Evolutionary conservation across 495 filamentous ascomycete genomes (phyloP).

Genomic region (Aspergillus hancockii): DNA sequence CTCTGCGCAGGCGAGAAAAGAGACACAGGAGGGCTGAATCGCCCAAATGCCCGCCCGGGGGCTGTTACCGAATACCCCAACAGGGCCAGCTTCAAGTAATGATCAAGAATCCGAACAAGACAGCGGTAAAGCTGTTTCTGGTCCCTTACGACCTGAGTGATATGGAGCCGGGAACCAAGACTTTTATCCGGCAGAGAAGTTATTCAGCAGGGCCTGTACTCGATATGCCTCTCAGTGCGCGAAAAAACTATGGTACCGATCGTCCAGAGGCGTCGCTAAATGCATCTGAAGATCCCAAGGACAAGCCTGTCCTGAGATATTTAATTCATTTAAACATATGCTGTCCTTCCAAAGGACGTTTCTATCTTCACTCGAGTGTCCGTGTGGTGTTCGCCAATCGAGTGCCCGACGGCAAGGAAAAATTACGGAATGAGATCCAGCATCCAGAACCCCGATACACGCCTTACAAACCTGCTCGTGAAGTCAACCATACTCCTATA

Average conservation of each 20-base stretch:
- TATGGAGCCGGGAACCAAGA: conserved; percentile 95
- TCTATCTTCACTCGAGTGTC: conserved; percentile 87
- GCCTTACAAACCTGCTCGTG: conserved; percentile 72
- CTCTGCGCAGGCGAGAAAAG: conserved; percentile 45
- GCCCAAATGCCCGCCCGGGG: conserved; percentile 73
- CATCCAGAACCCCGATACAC: conserved; percentile 85
- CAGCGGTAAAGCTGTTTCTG: conserved; percentile 91
- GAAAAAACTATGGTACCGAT: conserved; percentile 52
- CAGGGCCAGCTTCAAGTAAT: conserved; percentile 96
- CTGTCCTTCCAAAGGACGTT: conserved; percentile 78
- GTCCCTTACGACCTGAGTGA: conserved; percentile 94
- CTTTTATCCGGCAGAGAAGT: conserved; percentile 91
- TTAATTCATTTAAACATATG: conserved; percentile 94
- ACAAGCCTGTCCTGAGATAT: conserved; percentile 84
- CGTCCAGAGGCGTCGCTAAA: conserved; percentile 41
- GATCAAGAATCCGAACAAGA: conserved; percentile 96
- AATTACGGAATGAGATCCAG: conserved; percentile 86
- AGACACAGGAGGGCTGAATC: conserved; percentile 65
- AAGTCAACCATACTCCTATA: conserved; percentile 29
- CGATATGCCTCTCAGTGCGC: conserved; percentile 59
- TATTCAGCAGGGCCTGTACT: conserved; percentile 89
- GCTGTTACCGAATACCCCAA: conserved; percentile 92
- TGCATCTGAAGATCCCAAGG: conserved; percentile 50
- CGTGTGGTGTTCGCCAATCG: conserved; percentile 97
- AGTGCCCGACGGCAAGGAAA: conserved; percentile 95